A percentile compares a stretch with the other conserved stretches of the same genome.
These are phyloP conservation scores for Seiridium unicorne DNA, from an alignment of 2,329 filamentous ascomycete genomes.

Conservation along the genomic window DNA sequence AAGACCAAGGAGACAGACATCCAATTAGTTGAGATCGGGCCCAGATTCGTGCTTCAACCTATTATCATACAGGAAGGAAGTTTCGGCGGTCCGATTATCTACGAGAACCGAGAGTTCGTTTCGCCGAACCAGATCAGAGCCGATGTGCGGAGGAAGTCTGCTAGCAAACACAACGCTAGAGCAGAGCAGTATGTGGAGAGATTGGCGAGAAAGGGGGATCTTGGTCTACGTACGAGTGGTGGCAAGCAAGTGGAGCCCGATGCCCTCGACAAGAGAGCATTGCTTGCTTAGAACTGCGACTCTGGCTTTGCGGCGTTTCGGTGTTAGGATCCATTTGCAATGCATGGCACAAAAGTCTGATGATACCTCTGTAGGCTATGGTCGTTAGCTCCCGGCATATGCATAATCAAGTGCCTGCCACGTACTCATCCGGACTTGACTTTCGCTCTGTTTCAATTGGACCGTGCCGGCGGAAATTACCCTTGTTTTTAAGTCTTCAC, in stretches of 20 bases:
- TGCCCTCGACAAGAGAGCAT: constrained; percentile 71
- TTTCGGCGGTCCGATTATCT: constrained; percentile 95
- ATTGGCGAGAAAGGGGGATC: constrained; percentile 69
- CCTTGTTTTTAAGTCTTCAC: too few relatives aligned
- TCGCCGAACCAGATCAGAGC: constrained; percentile 91
- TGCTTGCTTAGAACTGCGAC: constrained; percentile 64
- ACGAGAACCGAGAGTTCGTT: constrained; percentile 97
- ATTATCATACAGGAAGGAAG: constrained; percentile 85
- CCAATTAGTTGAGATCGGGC: constrained; percentile 87
- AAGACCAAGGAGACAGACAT: constrained; percentile 67
- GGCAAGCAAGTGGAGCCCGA: constrained; percentile 62
- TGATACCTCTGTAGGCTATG: not conserved
- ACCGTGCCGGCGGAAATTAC: not conserved
- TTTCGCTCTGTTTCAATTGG: not conserved
- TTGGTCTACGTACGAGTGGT: constrained; percentile 71
- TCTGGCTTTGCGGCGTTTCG: not conserved
- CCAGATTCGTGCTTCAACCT: constrained; percentile 79
- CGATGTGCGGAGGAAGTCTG: constrained; percentile 75
- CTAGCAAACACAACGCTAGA: constrained; percentile 73
- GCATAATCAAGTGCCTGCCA: too few relatives aligned
- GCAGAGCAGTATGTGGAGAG: constrained; percentile 73
- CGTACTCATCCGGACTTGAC: not conserved
- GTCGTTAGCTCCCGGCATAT: too few relatives aligned
- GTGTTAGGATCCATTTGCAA: not conserved
- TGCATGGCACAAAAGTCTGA: not conserved